Evolutionary conservation across 805 yeast genomes (phyloP).

Genomic region (Metschnikowia proteae): DNA sequence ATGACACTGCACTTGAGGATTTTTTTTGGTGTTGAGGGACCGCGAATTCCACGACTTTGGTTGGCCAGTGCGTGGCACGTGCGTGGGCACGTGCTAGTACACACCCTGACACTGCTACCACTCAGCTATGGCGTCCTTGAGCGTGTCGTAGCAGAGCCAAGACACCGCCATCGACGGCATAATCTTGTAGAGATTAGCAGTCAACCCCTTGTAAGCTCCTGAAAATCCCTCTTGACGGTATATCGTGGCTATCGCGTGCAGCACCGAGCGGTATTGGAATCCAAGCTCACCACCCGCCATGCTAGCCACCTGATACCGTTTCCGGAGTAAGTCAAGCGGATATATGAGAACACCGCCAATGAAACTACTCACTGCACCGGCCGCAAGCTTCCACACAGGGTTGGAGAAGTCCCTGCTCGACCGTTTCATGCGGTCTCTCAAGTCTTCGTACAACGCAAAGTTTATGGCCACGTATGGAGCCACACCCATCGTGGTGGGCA

Average conservation of each 20-base stretch:
- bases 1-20: neutral
- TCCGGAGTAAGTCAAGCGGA: conserved; percentile 84
- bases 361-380: conserved; percentile 88
- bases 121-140: conserved; percentile 42
- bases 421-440: conserved; percentile 53
- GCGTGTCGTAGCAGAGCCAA: conserved; percentile 80
- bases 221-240: conserved; percentile 67
- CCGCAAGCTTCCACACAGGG: conserved; percentile 55
- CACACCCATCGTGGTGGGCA: conserved; percentile 91
- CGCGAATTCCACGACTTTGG: conserved; percentile 15
- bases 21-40: conserved; percentile 9
- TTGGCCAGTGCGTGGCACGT: conserved; percentile 13
- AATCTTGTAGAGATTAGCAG: conserved; percentile 82
- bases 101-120: conserved; percentile 23
- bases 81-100: neutral
- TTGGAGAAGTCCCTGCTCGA: conserved; percentile 33
- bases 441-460: conserved; percentile 81
- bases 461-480: conserved; percentile 95
- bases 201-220: conserved; percentile 71
- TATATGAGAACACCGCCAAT: conserved; percentile 86
- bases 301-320: conserved; percentile 86
- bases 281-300: conserved; percentile 79
- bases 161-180: conserved; percentile 95
- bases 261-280: conserved; percentile 71
- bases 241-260: conserved; percentile 69